Conservation (phyloP, 495 filamentous ascomycete genomes). For the Pyrenula massariospora region DNA sequence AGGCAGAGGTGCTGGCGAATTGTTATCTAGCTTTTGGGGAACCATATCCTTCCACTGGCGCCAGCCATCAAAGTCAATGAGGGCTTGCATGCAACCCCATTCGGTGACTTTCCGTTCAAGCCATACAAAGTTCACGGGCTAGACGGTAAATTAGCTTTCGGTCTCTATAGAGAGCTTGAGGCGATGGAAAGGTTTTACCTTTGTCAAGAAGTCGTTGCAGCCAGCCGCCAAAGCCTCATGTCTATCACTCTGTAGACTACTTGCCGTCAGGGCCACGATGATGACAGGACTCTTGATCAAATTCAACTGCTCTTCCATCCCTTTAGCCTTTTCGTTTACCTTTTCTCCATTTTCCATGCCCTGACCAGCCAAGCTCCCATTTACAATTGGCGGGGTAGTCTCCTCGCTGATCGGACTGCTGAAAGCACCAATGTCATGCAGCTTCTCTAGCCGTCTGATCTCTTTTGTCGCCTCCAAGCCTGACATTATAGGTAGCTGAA, state of each 20-base stretch:
- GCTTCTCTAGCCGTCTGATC: constrained; percentile 77
- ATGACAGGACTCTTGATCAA: constrained; percentile 95
- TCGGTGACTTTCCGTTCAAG: constrained; percentile 94
- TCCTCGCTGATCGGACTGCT: constrained; percentile 25
- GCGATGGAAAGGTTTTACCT: constrained; percentile 44
- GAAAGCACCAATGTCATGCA: constrained; percentile 86
- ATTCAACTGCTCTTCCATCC: constrained; percentile 53
- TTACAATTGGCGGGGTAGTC: constrained; percentile 14
- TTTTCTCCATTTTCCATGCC: constrained; percentile 3
- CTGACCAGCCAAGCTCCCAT: constrained; percentile 4
- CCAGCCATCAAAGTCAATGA: constrained; percentile 99
- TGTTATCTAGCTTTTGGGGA: constrained; percentile 11
- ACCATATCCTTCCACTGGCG: constrained; percentile 87
- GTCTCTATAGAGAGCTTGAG: background rate
- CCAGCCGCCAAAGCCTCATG: constrained; percentile 92
- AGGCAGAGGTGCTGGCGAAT: background rate
- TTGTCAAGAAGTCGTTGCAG: constrained; percentile 97
- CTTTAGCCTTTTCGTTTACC: constrained; percentile 23
- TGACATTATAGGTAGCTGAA: constrained; percentile 95
- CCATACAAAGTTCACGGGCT: constrained; percentile 98
- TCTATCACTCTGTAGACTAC: constrained; percentile 82
- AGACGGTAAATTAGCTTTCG: constrained; percentile 6
- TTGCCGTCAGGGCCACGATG: constrained; percentile 92
- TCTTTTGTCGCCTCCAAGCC: constrained; percentile 95
- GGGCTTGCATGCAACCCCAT: constrained; percentile 98